Conservation (phyloP, 441 rosid genomes). For the Adansonia gregorii region DNA sequence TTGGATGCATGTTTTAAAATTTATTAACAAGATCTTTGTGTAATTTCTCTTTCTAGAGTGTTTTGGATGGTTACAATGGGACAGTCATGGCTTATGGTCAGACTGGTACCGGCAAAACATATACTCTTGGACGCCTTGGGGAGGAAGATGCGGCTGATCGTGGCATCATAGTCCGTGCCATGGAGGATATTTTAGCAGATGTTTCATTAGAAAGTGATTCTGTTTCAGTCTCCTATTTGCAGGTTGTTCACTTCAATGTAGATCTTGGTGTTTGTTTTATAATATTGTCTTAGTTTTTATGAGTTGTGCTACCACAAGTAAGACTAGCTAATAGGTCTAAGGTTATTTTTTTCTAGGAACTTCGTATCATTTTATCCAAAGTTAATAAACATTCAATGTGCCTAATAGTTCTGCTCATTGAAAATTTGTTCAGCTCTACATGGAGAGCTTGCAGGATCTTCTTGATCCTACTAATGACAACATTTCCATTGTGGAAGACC, state of each 20-base stretch:
- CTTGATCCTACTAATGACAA: constrained; percentile 87
- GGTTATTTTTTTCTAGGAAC: constrained; percentile 2
- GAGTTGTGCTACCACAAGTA: not conserved
- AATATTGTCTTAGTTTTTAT: not conserved
- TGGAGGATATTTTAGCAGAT: constrained; percentile 91
- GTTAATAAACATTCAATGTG: constrained; percentile 13
- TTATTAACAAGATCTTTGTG: constrained; percentile 18
- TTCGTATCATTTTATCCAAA: constrained; percentile 13
- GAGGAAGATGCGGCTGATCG: constrained; percentile 94
- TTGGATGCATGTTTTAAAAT: not conserved
- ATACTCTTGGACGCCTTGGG: constrained; percentile 95
- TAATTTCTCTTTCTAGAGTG: constrained; percentile 63
- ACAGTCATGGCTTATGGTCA: constrained; percentile 99
- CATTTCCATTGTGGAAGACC: constrained; percentile 91
- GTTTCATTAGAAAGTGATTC: constrained; percentile 76
- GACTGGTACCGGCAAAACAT: constrained; percentile 99
- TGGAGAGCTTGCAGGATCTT: constrained; percentile 99
- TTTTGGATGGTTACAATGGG: constrained; percentile 97
- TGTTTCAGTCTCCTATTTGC: constrained; percentile 79
- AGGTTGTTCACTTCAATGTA: constrained; percentile 53
- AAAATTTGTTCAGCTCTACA: constrained; percentile 72
- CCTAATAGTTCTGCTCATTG: constrained; percentile 25
- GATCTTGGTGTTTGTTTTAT: constrained; percentile 27
- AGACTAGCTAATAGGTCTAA: not conserved
- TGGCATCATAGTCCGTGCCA: constrained; percentile 98